Base-by-base conservation (phyloP, 2,329 filamentous ascomycete species). In the Epichloe sibirici region DNA sequence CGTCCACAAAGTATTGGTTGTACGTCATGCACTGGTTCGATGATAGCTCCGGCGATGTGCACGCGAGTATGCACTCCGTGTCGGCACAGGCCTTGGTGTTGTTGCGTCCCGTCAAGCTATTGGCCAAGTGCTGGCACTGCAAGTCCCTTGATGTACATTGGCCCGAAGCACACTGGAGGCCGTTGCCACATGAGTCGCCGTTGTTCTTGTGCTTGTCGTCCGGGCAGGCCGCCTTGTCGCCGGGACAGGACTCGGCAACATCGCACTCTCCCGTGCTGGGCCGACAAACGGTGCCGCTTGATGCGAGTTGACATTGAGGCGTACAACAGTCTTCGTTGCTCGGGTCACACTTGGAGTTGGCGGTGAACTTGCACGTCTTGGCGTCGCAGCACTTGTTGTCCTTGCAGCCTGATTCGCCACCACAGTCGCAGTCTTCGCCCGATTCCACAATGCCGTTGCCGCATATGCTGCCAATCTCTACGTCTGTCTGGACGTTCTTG, bases 381-480 rank as follows among this genome's bases (percentile, higher is more conserved):
- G 90, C 70, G 61, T 98, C 77, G 70, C 93, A 98, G 74, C 93
- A 98, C 13, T 67, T 63, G 69, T 97, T 93, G 62, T 75, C 69
- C 25, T 74, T 80, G 65, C 93, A 98, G 40, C 79, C 80, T 13
- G 73, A 69, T 13, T 74, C 71, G 51, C 91, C 91, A 56, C 93
- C 93, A 63, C 93, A 98, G 69, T 98, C 93, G 69, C 93, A 98
- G 51, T 98, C 86, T 69, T 98, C 93, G 57, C 89, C 93, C 17
- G 79, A 74, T 70, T 97, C 93, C 49, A 98, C 93, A 58, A 98
- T 97, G 51, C 93, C 93, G 68, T 98, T 98, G 53, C 93, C 93
- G 68, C 93, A 98, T 64, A 90, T 84, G 60, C 85, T 85, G 51
- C 86, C 88, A 0, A 83, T 85, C 59, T 95, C 88, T 0, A 83